These are phyloP conservation scores for Gracilaria domingensis DNA, from an alignment of 23 red algal species.

Conservation along the genomic window DNA sequence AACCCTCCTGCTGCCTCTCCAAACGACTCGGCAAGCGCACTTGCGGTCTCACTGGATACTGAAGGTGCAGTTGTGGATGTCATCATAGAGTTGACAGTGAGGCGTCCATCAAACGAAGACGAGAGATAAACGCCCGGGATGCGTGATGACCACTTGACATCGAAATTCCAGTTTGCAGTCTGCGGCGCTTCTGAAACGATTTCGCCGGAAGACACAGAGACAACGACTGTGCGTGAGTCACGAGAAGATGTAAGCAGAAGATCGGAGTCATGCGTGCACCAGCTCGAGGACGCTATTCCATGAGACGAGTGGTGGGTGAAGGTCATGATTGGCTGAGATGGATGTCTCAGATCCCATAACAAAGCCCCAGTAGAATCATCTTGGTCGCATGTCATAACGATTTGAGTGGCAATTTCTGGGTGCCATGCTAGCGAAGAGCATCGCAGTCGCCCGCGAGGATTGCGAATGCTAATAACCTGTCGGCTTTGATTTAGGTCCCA, in stretches of 20 bases:
- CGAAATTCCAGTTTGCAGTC: slow-evolving; percentile 84
- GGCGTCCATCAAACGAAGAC: slow-evolving; percentile 59
- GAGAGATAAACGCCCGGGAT: slow-evolving; percentile 80
- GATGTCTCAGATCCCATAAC: slow-evolving; percentile 91
- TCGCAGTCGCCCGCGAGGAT: slow-evolving; percentile 71
- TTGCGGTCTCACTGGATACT: slow-evolving; percentile 70
- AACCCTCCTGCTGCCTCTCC: slow-evolving; percentile 74
- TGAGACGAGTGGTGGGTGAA: slow-evolving; percentile 62
- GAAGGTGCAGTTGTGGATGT: slow-evolving; percentile 62
- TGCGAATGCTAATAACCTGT: slow-evolving; percentile 84
- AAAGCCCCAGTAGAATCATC: slow-evolving; percentile 66
- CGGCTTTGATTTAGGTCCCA: slow-evolving; percentile 93
- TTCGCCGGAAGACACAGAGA: slow-evolving; percentile 73
- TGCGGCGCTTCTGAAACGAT: slow-evolving; percentile 77
- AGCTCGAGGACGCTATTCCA: slow-evolving; percentile 77
- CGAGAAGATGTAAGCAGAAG: slow-evolving; percentile 77
- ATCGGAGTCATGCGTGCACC: slow-evolving; percentile 91
- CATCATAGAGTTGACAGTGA: slow-evolving; percentile 80
- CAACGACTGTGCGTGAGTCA: slow-evolving; percentile 78
- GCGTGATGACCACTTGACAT: slow-evolving; percentile 79
- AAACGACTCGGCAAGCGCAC: slow-evolving; percentile 73
- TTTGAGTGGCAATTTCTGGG: slow-evolving; percentile 90
- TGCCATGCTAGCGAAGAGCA: slow-evolving; percentile 86
- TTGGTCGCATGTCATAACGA: slow-evolving; percentile 85
- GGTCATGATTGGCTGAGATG: slow-evolving; percentile 68